Conservation (phyloP, 805 yeast species). For the Barnettozyma pratensis region DNA sequence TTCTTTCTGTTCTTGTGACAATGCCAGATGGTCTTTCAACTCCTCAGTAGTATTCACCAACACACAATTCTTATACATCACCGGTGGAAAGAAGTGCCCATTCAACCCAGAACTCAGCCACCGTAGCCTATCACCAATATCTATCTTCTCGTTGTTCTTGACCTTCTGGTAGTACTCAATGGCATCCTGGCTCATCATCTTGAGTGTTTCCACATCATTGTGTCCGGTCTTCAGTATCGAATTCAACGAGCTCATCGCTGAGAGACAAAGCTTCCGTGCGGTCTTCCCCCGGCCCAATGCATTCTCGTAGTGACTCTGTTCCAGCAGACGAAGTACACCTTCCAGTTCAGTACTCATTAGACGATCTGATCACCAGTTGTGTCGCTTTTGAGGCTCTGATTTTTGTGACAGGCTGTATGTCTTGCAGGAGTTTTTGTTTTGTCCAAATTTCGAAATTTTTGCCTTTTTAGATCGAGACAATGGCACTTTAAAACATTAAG, state of each 20-base stretch:
- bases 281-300: not conserved
- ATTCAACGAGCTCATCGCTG: conserved; percentile 2
- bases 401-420: not conserved
- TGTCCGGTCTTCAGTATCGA: not conserved
- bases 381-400: not conserved
- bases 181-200: conserved; percentile 4
- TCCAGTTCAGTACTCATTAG: not conserved
- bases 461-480: conserved; percentile 5
- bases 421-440: too few species aligned
- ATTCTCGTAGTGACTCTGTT: not conserved
- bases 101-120: conserved; percentile 16
- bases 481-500: not conserved
- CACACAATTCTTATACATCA: not conserved
- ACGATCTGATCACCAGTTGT: not conserved
- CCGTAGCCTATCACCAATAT: conserved; percentile 6
- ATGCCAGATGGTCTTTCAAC: conserved; percentile 2
- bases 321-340: not conserved
- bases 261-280: not conserved
- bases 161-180: conserved; percentile 5
- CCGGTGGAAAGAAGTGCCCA: conserved; percentile 15
- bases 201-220: not conserved
- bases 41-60: not conserved
- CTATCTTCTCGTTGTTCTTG: conserved; percentile 1
- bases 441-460: not conserved
- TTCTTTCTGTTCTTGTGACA: conserved; percentile 12